Evolutionary conservation across 2,329 filamentous ascomycete species (phyloP), one percentile per base, ranked within the genome.

Genomic region (Diaporthe batatas): DNA sequence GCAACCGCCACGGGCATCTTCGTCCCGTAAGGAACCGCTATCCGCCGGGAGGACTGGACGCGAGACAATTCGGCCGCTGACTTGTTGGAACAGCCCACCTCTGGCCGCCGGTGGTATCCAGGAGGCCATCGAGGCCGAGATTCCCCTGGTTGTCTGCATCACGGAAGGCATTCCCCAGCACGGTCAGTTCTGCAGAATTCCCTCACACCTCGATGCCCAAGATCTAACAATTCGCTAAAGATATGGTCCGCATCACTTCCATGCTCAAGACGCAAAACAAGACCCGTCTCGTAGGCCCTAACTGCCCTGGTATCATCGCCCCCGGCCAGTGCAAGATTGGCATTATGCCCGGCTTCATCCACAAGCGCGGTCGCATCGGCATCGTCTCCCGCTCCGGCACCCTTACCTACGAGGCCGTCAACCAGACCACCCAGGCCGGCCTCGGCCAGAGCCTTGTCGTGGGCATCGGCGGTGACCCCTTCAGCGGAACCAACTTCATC

Each of bases 311-410:
- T 84, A 96, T 98, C 86, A 98, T 98, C 85, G 96, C 89, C 71
- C 90, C 91, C 75, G 96, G 96, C 80, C 96, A 97, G 91, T 99
- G 96, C 91, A 99, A 99, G 89, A 98, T 99, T 82, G 96, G 96
- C 83, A 99, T 99, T 88, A 98, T 99, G 96, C 94, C 96, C 77
- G 96, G 96, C 80, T 98, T 98, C 90, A 98, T 99, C 88, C 96
- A 99, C 92, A 98, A 98, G 91, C 94, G 95, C 85, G 96, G 96
- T 80, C 95, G 96, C 84, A 95, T 99, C 82, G 96, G 96, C 82
- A 98, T 99, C 84, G 96, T 99, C 85, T 98, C 95, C 79, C 94
- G 96, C 80, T 98, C 96, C 81, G 96, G 96, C 81, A 99, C 96
- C 78, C 92, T 99, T 76, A 99, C 96, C 82, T 99, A 99, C 89